A percentile compares a stretch with the other conserved stretches of the same genome.
These are phyloP conservation scores for Lactarius trivialis DNA, from an alignment of 768 basidiomycete species.

Conservation along the genomic window DNA sequence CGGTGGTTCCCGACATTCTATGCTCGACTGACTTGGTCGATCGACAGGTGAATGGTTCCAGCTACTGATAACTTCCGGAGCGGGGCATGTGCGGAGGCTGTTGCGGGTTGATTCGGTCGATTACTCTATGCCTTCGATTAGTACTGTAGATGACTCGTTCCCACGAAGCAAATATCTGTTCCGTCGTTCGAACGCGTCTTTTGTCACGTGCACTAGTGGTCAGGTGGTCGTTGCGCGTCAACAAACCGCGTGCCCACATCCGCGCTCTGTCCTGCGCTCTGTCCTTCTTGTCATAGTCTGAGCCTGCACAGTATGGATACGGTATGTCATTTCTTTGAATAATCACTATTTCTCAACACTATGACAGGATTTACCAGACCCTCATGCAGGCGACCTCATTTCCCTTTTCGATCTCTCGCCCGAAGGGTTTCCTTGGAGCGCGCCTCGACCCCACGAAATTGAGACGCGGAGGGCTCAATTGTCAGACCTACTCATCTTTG, in stretches of 20 bases:
- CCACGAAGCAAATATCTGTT: not conserved
- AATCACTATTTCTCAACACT: not conserved
- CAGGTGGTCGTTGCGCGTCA: not conserved
- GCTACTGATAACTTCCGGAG: constrained; percentile 16
- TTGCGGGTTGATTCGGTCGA: not conserved
- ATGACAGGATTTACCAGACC: constrained; percentile 10
- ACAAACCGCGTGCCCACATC: not conserved
- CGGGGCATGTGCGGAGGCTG: not conserved
- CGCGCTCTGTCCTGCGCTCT: not conserved
- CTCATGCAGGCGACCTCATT: constrained; percentile 14
- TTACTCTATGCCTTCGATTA: constrained; percentile 16
- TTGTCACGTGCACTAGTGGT: not conserved
- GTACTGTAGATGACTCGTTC: constrained; percentile 12
- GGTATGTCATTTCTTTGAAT: not conserved
- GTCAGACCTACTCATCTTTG: constrained; percentile 63
- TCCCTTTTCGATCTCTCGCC: constrained; percentile 46
- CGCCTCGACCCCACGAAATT: constrained; percentile 48
- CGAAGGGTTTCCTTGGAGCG: constrained; percentile 53
- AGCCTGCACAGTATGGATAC: not conserved
- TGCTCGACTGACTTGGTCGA: constrained; percentile 9
- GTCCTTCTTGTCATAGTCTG: not conserved
- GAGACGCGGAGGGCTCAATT: constrained; percentile 54
- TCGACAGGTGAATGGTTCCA: constrained; percentile 24
- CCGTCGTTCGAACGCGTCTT: not conserved
- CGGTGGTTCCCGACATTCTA: not conserved